Conservation (phyloP, 305 asterid species). For the Rubia balearica region DNA sequence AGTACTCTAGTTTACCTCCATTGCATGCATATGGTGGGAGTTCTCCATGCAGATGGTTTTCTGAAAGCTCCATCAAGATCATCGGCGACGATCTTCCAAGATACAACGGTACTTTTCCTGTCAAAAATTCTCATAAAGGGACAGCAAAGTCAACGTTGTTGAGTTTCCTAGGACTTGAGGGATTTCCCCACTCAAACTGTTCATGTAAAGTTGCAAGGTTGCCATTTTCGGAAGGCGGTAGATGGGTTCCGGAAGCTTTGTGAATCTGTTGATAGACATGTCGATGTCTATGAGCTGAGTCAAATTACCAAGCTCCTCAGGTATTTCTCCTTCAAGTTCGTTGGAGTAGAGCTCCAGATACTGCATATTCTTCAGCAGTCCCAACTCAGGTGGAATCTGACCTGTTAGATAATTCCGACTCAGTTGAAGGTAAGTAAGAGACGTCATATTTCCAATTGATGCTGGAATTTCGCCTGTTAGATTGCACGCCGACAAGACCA, state of each 20-base stretch:
- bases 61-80: slow-evolving; percentile 66
- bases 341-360: slow-evolving; percentile 83
- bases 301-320: slow-evolving; percentile 65
- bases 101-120: slow-evolving; percentile 57
- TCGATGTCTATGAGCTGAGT: slow-evolving; percentile 51
- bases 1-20: slow-evolving; percentile 51
- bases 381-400: slow-evolving; percentile 48
- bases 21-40: slow-evolving; percentile 57
- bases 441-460: slow-evolving; percentile 53
- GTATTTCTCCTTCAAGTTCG: slow-evolving; percentile 62
- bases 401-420: slow-evolving; percentile 61
- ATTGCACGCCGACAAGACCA: slow-evolving; percentile 55
- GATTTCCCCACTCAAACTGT: slow-evolving; percentile 59
- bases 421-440: slow-evolving; percentile 68
- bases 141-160: slow-evolving; percentile 49
- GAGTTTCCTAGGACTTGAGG: slow-evolving; percentile 52
- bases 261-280: slow-evolving; percentile 60
- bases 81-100: slow-evolving; percentile 55
- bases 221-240: slow-evolving; percentile 53
- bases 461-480: slow-evolving; percentile 47
- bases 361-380: slow-evolving; percentile 41
- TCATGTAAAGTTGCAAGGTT: slow-evolving; percentile 66
- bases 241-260: slow-evolving; percentile 43
- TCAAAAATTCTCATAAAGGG: slow-evolving; percentile 61
- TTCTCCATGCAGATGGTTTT: slow-evolving; percentile 57